Percentiles rank a stretch among this genome's conserved stretches.
Evolutionary conservation across 73 alveolate species (phyloP).

Genomic region (Durusdinium trenchii): DNA sequence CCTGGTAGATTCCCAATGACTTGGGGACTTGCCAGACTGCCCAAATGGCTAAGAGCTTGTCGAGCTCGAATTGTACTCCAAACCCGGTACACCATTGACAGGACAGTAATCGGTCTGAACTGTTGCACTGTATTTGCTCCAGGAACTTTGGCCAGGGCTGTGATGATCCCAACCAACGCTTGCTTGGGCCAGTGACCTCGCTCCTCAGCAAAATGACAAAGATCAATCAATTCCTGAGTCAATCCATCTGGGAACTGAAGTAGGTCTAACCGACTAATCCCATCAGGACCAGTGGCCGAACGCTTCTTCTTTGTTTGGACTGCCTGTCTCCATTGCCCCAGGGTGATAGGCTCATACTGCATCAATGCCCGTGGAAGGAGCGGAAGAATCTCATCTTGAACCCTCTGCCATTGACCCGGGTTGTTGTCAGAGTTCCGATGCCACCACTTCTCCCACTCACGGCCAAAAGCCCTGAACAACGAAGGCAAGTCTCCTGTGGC

Average conservation of each 20-base stretch:
- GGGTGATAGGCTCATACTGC: background rate
- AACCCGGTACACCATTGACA: background rate
- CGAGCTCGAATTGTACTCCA: too few species aligned
- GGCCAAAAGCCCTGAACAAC: background rate
- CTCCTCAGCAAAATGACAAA: background rate
- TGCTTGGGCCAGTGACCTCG: background rate
- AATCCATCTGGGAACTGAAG: background rate
- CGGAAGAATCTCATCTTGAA: background rate
- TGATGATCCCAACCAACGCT: too few species aligned
- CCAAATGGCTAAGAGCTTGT: too few species aligned
- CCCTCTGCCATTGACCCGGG: background rate
- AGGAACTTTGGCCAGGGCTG: background rate
- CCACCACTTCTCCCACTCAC: constrained; percentile 15
- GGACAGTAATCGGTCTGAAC: background rate
- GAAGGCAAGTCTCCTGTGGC: background rate
- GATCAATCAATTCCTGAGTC: background rate
- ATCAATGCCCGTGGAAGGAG: background rate
- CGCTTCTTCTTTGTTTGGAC: background rate
- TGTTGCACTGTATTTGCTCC: background rate
- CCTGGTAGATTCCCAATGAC: too few species aligned
- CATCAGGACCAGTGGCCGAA: background rate
- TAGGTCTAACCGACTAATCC: background rate
- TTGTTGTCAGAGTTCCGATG: background rate
- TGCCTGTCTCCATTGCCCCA: background rate
- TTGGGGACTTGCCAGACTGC: too few species aligned